Evolutionary conservation across 345 rosid genomes (phyloP).

Genomic region (Dipteronia dyeriana): DNA sequence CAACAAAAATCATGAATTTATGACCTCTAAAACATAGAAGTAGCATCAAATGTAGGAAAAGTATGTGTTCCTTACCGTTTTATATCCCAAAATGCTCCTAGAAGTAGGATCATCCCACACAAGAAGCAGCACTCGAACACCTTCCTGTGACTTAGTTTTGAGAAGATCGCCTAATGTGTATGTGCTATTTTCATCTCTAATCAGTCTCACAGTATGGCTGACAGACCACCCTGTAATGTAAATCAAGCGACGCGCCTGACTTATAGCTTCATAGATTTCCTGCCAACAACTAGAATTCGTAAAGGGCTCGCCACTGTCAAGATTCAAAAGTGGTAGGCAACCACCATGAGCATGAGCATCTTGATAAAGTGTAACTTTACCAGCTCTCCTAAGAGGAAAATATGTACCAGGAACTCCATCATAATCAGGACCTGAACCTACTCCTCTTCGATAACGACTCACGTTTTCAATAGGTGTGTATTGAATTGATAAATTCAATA

Average conservation of each 20-base stretch:
- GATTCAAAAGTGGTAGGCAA: slow-evolving; percentile 54
- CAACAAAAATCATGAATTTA: neutral
- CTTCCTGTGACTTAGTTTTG: slow-evolving; percentile 87
- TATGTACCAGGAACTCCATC: slow-evolving; percentile 81
- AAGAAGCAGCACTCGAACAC: slow-evolving; percentile 88
- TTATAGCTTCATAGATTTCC: slow-evolving; percentile 71
- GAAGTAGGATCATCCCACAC: slow-evolving; percentile 99
- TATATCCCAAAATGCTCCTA: slow-evolving; percentile 62
- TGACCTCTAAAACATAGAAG: neutral
- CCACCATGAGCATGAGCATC: slow-evolving; percentile 84
- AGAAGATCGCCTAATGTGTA: slow-evolving; percentile 74
- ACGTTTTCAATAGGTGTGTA: slow-evolving; percentile 58
- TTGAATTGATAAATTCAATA: slow-evolving; percentile 63
- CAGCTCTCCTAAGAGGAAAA: slow-evolving; percentile 80
- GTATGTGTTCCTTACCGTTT: slow-evolving; percentile 50
- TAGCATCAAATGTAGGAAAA: neutral
- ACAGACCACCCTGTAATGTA: slow-evolving; percentile 97
- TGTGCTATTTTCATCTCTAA: slow-evolving; percentile 47
- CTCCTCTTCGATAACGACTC: slow-evolving; percentile 54
- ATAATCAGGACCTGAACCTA: slow-evolving; percentile 52
- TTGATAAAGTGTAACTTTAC: slow-evolving; percentile 84
- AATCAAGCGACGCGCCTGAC: slow-evolving; percentile 76
- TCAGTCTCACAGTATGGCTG: slow-evolving; percentile 57
- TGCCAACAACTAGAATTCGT: slow-evolving; percentile 70
- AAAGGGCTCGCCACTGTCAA: slow-evolving; percentile 55